Base-by-base conservation (phyloP, 2,329 filamentous ascomycete species). In the Apiospora rasikravindrae region DNA sequence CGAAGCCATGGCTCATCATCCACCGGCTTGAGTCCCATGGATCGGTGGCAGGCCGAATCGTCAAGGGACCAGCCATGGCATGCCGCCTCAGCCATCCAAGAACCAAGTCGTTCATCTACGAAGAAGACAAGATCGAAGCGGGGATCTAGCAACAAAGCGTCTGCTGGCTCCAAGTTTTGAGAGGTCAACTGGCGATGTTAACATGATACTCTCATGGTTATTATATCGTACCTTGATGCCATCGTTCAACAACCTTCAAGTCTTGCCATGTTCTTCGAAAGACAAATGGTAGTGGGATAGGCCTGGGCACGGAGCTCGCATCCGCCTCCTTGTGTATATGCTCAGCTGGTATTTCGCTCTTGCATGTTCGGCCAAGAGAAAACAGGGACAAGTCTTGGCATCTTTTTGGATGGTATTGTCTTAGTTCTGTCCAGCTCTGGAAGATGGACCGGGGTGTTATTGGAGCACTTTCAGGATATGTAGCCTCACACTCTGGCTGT, bases 11-110 rank as follows among this genome's bases (percentile, higher is more conserved):
- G n/a, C 19, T 4, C 26, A 22, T n/a, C 42, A 10, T 16, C 68
- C 45, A 42, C 44, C 11, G 53, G 53, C 16, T 19, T 66, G 67
- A 69, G 71, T 19, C 71, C 71, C 40, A 66, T 72, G 57, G 57
- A 64, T 0, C 33, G 57, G 19, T 72, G 71, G 71, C 24, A 40
- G 13, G 11, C 24, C 10, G 67, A 70, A 24, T 70, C 71, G 7
- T 3, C 45, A 11, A 29, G 24, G 11, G 57, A 70, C 14, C 67
- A 72, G 61, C 53, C 57, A 8, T 72, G 69, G 61, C 64, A 57
- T 19, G 26, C 51, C 37, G 6, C 68, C 57, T 24, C 22, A 4
- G 40, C 42, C 13, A 53, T 49, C 51, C 29, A 37, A 33, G 22
- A n/a, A n/a, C 19, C 8, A n/a, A 16, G 29, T 13, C 8, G 8